A percentile compares a stretch with the other conserved stretches of the same genome.
Evolutionary conservation across 805 yeast genomes (phyloP).

Genomic region (Candida methanosorbosa): DNA sequence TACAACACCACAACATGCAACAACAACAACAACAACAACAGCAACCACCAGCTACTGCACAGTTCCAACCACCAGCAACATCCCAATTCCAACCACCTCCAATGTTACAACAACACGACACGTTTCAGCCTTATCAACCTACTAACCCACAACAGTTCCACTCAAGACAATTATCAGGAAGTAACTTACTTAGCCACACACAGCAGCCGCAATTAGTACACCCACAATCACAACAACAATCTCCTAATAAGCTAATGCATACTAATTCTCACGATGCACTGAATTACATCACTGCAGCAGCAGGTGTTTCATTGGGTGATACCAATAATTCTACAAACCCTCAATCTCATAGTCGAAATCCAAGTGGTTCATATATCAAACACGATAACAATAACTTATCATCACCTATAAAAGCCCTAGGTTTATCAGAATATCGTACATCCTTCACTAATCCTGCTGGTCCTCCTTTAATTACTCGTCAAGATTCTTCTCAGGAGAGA

Average conservation of each 20-base stretch:
- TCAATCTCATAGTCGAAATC: no score
- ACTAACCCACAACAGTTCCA: no score
- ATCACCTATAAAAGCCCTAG: constrained; percentile 12
- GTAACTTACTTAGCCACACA: not conserved
- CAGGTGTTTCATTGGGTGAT: no score
- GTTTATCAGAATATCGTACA: constrained; percentile 7
- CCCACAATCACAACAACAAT: constrained; percentile 4
- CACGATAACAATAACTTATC: no score
- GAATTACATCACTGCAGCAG: constrained; percentile 17
- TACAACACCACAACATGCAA: constrained; percentile 12
- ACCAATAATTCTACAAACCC: no score
- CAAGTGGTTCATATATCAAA: no score
- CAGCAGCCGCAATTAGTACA: no score
- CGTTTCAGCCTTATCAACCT: no score
- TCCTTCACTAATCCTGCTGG: constrained; percentile 3
- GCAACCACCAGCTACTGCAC: constrained; percentile 3
- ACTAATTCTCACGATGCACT: constrained; percentile 18
- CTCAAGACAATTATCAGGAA: constrained; percentile 1
- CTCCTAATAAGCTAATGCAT: constrained; percentile 4
- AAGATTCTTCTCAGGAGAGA: constrained; percentile 9
- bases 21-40: constrained; percentile 2
- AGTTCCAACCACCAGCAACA: constrained; percentile 2
- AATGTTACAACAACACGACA: no score
- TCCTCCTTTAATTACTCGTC: constrained; percentile 3
- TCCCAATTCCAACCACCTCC: not conserved